Evolutionary conservation across 2,329 filamentous ascomycete genomes (phyloP).

Genomic region (Xylaria sp.): DNA sequence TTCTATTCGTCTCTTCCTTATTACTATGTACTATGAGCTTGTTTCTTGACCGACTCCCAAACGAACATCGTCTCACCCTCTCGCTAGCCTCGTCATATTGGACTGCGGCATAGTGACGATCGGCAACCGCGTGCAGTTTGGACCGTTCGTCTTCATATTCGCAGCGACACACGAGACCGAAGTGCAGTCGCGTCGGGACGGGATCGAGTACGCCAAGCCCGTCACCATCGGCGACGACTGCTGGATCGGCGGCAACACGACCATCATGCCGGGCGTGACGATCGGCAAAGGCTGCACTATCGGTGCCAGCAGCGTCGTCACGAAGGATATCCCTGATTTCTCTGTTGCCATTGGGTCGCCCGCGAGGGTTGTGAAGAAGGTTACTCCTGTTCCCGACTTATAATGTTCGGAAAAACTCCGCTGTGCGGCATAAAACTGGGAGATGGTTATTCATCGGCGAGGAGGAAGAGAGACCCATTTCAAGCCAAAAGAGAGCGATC

Average conservation of each 20-base stretch:
- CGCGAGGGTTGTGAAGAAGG: constrained; percentile 61
- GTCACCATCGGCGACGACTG: constrained; percentile 65
- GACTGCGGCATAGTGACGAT: constrained; percentile 79
- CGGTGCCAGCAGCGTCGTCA: constrained; percentile 62
- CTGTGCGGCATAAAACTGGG: not conserved
- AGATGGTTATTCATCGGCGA: not conserved
- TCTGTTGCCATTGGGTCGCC: constrained; percentile 61
- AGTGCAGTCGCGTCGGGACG: constrained; percentile 59
- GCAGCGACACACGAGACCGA: constrained; percentile 78
- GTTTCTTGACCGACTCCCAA: not conserved
- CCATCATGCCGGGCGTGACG: constrained; percentile 63
- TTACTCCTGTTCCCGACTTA: constrained; percentile 51
- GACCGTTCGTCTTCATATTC: constrained; percentile 77
- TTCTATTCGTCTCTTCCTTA: constrained; percentile 1
- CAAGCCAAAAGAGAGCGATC: not conserved
- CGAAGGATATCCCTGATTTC: constrained; percentile 60
- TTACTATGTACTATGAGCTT: not conserved
- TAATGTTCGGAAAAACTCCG: constrained; percentile 5
- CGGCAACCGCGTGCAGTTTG: constrained; percentile 76
- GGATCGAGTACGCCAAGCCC: constrained; percentile 59
- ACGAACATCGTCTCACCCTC: not conserved
- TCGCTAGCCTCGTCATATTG: constrained; percentile 67
- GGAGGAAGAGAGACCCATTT: not conserved
- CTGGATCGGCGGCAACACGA: constrained; percentile 64
- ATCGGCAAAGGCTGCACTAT: constrained; percentile 61